A percentile compares a stretch with the other conserved stretches of the same genome.
Evolutionary conservation across 1,284 basidiomycete species (phyloP).

Genomic region (Cryptococcus depauperatus): DNA sequence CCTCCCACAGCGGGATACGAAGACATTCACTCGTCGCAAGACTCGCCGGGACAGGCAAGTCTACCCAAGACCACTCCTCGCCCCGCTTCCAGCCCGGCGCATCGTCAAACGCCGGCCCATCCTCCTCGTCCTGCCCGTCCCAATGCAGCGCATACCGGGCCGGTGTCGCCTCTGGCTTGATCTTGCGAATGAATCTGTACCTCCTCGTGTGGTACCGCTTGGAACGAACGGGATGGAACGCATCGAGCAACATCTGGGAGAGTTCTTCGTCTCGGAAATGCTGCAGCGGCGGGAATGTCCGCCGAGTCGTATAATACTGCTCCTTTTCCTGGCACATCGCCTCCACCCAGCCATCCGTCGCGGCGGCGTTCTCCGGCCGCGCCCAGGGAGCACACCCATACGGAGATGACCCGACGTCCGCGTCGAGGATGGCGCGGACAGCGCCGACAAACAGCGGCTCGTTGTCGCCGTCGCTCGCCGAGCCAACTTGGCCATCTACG

Average conservation of each 20-base stretch:
- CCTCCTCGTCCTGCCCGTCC: slow-evolving; percentile 20
- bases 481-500: slow-evolving; percentile 35
- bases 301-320: slow-evolving; percentile 22
- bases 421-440: slow-evolving; percentile 16
- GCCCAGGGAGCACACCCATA: slow-evolving; percentile 23
- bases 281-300: slow-evolving; percentile 28
- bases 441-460: slow-evolving; percentile 20
- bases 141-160: slow-evolving; percentile 41
- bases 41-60: slow-evolving; percentile 17
- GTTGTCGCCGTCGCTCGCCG: slow-evolving; percentile 14
- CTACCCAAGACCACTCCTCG: slow-evolving; percentile 41
- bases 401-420: slow-evolving; percentile 2
- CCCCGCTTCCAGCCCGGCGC: slow-evolving; percentile 39
- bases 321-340: slow-evolving; percentile 35
- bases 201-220: slow-evolving; percentile 45
- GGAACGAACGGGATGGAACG: slow-evolving; percentile 44
- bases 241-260: slow-evolving; percentile 48
- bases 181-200: slow-evolving; percentile 47
- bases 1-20: slow-evolving; percentile 9
- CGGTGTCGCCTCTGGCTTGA: slow-evolving; percentile 41
- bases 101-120: slow-evolving; percentile 41
- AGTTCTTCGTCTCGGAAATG: slow-evolving; percentile 46
- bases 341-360: slow-evolving; percentile 7
- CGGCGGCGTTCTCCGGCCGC: background rate
- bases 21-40: slow-evolving; percentile 16